Base-by-base conservation (phyloP, 495 filamentous ascomycete genomes). In the Podospora comata region DNA sequence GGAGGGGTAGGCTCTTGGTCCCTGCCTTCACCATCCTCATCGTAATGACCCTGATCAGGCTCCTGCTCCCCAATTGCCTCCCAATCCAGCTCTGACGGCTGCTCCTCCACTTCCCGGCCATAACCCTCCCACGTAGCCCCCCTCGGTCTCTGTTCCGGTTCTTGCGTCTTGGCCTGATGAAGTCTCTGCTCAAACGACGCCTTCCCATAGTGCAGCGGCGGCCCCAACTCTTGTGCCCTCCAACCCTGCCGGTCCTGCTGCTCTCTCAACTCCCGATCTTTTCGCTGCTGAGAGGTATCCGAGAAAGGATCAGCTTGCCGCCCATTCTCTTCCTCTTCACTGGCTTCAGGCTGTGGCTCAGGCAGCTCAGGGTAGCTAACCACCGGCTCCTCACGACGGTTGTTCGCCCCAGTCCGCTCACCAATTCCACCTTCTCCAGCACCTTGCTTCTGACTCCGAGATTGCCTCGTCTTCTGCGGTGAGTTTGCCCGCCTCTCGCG, bases 401-500 rank as follows among this genome's bases (percentile, higher is more conserved):
- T 48, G 39, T 48, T 2, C 39, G 6, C 39, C 1, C 39, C 15
- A 48, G 39, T 16, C 39, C 13, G 39, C 7, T 16, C 39, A 6
- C 0, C 39, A 48, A 11, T 48, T 11, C 39, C 5, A 48, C 7
- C 39, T 39, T 39, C 34, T 11, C 34, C 34, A 39, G 11, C 34
- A 5, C 39, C 39, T 5, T 11, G 39, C 15, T 16, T 48, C 39
- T 48, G 39, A 13, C 39, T 48, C 39, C 13, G 39, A 48, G 39
- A 48, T 13, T 48, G 39, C 7, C 2, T 16, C 13, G 39, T 48
- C 39, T 48, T 48, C 9, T 48, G 2, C 39, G 39, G 13, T 16
- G 39, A 48, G 3, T 48, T 72, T 0, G 67, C 67, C 34, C 72
- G 73, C 5, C 73, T 70, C 44, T 72, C 74, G 19, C 80, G 78